Conservation (phyloP, 2,329 filamentous ascomycete genomes). For the Fusarium sp. region DNA sequence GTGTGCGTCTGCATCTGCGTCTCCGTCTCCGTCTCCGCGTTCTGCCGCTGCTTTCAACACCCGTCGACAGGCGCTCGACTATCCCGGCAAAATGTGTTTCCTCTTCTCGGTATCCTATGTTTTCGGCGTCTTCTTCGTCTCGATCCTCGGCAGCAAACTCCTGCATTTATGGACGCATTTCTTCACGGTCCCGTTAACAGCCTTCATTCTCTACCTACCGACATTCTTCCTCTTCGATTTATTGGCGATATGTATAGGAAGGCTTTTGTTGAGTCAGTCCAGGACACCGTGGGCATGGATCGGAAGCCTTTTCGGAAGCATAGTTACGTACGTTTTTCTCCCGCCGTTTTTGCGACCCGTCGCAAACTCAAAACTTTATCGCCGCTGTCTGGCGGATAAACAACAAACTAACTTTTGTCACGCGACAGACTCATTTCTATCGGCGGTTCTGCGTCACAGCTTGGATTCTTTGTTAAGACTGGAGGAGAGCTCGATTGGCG, state of each 20-base stretch:
- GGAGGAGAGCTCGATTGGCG: constrained; percentile 53
- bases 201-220: constrained; percentile 52
- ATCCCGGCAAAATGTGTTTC: constrained; percentile 38
- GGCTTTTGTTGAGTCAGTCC: constrained; percentile 47
- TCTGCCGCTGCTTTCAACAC: constrained; percentile 26
- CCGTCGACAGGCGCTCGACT: constrained; percentile 13
- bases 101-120: constrained; percentile 46
- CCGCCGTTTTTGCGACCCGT: neutral
- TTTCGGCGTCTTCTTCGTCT: constrained; percentile 50
- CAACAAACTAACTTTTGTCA: constrained; percentile 19
- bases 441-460: constrained; percentile 50
- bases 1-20: constrained; percentile 8
- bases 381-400: neutral
- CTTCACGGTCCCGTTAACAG: constrained; percentile 44
- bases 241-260: constrained; percentile 43
- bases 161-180: constrained; percentile 49
- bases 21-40: constrained; percentile 12
- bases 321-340: constrained; percentile 47
- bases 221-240: constrained; percentile 51
- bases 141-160: constrained; percentile 49
- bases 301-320: constrained; percentile 37
- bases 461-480: constrained; percentile 52
- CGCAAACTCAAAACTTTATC: neutral
- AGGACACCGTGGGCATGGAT: constrained; percentile 40
- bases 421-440: constrained; percentile 46